A percentile compares a stretch with the other conserved stretches of the same genome.
phyloP scores from a whole-genome alignment of 169 alveolate genomes.

The Plasmodium malariae region DNA sequence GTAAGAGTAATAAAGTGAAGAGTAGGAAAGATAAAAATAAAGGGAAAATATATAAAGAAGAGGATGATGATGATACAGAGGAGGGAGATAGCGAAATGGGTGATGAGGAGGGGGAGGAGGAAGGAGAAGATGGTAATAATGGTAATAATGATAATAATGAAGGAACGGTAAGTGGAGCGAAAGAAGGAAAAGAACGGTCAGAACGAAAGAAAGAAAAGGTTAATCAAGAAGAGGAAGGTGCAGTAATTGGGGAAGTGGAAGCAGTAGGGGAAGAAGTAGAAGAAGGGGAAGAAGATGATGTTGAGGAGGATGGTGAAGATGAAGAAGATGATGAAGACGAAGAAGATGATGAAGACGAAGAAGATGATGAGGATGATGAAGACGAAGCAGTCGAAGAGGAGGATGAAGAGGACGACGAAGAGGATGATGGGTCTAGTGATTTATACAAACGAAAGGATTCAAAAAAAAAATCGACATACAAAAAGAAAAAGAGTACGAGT shows the following conservation, averaged over 20 bases:
- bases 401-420: not conserved
- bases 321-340: not conserved
- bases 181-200: not conserved
- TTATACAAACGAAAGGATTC: not conserved
- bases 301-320: not conserved
- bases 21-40: not conserved
- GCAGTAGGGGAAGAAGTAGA: not conserved
- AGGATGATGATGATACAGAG: not conserved
- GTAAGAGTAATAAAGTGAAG: not conserved
- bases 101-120: not conserved
- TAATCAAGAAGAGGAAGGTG: not conserved
- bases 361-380: not conserved
- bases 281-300: not conserved
- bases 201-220: not conserved
- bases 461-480: not conserved
- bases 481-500: not conserved
- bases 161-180: not conserved
- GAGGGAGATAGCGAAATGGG: not conserved
- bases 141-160: not conserved
- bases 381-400: slow-evolving; percentile 7
- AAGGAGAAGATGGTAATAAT: not conserved
- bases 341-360: not conserved
- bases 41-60: not conserved
- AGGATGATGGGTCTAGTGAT: not conserved
- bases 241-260: not conserved